phyloP scores from a whole-genome alignment of 495 filamentous ascomycete species.

The Letharia lupina region DNA sequence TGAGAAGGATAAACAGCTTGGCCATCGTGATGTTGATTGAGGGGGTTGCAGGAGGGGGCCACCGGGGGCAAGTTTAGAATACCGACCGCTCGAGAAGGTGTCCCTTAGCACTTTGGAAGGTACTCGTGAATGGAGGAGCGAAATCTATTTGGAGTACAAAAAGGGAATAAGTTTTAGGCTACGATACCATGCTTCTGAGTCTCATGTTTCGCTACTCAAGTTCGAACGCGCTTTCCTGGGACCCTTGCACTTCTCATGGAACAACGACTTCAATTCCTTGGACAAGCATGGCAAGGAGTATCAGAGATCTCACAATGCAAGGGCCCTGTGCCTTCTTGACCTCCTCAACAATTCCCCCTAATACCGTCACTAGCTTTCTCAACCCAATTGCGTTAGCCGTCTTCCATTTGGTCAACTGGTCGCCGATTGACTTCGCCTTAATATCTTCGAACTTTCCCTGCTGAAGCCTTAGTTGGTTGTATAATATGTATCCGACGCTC shows the following conservation, averaged over 20 bases:
- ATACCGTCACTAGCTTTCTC: background rate
- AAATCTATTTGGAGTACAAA: no score
- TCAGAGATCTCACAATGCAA: background rate
- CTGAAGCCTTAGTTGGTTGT: background rate
- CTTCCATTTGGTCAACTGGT: background rate
- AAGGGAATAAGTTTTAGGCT: background rate
- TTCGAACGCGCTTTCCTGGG: background rate
- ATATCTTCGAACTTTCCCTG: background rate
- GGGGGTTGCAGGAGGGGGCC: background rate
- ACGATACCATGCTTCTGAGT: background rate
- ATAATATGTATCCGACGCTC: background rate
- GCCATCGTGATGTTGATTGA: background rate
- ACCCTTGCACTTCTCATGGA: background rate
- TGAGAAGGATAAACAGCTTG: background rate
- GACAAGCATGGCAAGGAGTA: background rate
- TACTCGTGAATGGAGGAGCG: background rate
- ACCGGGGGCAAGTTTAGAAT: background rate
- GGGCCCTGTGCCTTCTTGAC: background rate
- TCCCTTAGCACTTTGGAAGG: background rate
- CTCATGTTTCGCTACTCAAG: background rate
- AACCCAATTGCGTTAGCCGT: background rate
- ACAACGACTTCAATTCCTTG: background rate
- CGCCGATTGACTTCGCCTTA: background rate
- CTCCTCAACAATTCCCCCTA: background rate
- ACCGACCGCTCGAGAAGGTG: background rate